Evolutionary conservation across 768 basidiomycete species (phyloP).

Genomic region (Dioszegia aurantiaca): DNA sequence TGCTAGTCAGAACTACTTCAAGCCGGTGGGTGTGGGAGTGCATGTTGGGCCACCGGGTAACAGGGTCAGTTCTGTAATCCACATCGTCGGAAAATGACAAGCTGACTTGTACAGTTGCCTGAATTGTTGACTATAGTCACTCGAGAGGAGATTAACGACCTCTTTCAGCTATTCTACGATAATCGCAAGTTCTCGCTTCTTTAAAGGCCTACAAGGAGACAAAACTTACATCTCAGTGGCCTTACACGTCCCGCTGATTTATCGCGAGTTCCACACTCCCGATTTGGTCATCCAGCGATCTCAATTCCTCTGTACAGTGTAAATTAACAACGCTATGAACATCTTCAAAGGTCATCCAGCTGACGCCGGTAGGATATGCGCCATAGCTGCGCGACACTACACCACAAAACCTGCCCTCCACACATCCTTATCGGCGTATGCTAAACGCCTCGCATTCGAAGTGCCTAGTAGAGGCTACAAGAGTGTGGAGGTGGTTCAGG

Average conservation of each 20-base stretch:
- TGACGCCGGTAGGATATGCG: constrained; percentile 67
- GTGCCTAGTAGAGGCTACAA: constrained; percentile 52
- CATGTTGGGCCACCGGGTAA: constrained; percentile 13
- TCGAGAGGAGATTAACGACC: constrained; percentile 82
- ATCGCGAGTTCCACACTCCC: constrained; percentile 87
- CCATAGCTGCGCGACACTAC: constrained; percentile 91
- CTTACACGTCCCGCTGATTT: constrained; percentile 71
- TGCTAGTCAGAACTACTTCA: constrained; percentile 91
- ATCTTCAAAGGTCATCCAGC: not conserved
- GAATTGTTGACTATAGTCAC: constrained; percentile 86
- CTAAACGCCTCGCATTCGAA: constrained; percentile 78
- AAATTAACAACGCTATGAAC: constrained; percentile 55
- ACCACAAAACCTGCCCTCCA: constrained; percentile 76
- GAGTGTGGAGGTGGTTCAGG: constrained; percentile 91
- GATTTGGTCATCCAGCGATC: constrained; percentile 89
- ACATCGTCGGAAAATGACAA: not conserved
- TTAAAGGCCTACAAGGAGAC: constrained; percentile 70
- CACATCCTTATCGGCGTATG: constrained; percentile 62
- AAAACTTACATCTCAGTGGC: constrained; percentile 42
- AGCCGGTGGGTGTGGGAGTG: constrained; percentile 62
- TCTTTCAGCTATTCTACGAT: constrained; percentile 70
- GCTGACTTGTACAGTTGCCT: constrained; percentile 53
- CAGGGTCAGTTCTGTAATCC: constrained; percentile 8
- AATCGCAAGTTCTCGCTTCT: constrained; percentile 57
- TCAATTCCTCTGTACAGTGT: constrained; percentile 88